Percentiles rank a stretch among this genome's conserved stretches.
These are phyloP conservation scores for Pisolithus tinctorius DNA, from an alignment of 768 basidiomycete genomes.

Conservation along the genomic window DNA sequence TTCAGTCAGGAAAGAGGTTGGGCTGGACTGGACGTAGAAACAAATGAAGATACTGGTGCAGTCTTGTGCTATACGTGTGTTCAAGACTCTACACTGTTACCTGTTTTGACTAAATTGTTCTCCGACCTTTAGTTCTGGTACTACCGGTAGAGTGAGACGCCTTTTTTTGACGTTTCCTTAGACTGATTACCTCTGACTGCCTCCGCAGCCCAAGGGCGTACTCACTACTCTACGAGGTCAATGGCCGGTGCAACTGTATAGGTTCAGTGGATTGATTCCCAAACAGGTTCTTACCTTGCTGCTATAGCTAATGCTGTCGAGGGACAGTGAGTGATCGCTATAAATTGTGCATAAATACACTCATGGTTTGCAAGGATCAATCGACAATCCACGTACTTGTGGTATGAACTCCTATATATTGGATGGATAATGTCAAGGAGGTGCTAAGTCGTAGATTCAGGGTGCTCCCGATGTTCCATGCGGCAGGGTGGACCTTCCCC, in stretches of 20 bases:
- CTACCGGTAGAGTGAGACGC: conserved; percentile 65
- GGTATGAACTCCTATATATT: conserved; percentile 34
- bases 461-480: conserved; percentile 91
- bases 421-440: background rate
- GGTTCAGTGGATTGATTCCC: background rate
- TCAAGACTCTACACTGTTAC: background rate
- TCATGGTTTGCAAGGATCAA: conserved; percentile 41
- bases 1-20: conserved; percentile 73
- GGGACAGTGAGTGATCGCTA: conserved; percentile 43
- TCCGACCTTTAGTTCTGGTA: conserved; percentile 58
- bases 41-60: conserved; percentile 61
- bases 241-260: background rate
- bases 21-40: conserved; percentile 61
- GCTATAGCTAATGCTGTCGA: conserved; percentile 76
- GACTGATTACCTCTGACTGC: conserved; percentile 5
- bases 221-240: conserved; percentile 68
- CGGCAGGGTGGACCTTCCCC: conserved; percentile 85
- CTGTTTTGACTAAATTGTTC: background rate
- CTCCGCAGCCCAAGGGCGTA: conserved; percentile 71
- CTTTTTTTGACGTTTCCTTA: background rate
- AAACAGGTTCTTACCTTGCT: conserved; percentile 70
- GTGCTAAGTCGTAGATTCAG: conserved; percentile 29
- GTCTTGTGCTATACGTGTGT: conserved; percentile 77
- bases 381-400: conserved; percentile 66
- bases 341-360: background rate